Evolutionary conservation across 768 basidiomycete genomes (phyloP).

Genomic region (Piloderma croceum): DNA sequence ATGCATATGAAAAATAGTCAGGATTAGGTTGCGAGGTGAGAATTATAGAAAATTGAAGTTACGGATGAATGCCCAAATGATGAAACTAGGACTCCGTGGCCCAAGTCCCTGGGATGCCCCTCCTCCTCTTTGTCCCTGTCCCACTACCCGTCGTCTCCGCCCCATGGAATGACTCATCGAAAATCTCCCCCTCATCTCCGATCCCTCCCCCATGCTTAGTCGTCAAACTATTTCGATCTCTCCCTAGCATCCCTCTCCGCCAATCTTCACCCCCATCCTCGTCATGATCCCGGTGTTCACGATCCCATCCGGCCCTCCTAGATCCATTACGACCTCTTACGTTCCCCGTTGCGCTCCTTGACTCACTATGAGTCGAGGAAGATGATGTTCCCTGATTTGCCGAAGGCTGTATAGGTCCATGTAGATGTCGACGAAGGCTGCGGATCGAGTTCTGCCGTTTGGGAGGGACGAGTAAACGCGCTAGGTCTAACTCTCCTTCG

Average conservation of each 20-base stretch:
- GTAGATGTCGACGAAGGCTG: conserved; percentile 62
- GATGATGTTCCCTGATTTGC: conserved; percentile 9
- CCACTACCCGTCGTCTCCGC: conserved; percentile 12
- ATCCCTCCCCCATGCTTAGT: conserved; percentile 22
- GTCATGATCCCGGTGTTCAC: conserved; percentile 15
- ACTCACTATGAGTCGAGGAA: conserved; percentile 13
- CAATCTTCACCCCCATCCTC: conserved; percentile 17
- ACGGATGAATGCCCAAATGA: too few species aligned
- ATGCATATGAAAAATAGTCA: too few species aligned
- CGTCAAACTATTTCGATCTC: neutral
- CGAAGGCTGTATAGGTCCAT: conserved; percentile 14
- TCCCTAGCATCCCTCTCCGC: conserved; percentile 20
- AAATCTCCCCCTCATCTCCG: conserved; percentile 22
- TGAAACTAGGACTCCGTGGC: too few species aligned
- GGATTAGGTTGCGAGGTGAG: too few species aligned
- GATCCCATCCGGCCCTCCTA: neutral
- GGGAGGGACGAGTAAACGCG: conserved; percentile 61
- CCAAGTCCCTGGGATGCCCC: conserved; percentile 30
- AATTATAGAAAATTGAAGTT: too few species aligned
- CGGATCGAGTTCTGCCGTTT: conserved; percentile 71
- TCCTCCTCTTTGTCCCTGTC: conserved; percentile 23
- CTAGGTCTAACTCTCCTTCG: conserved; percentile 58
- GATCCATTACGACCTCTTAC: conserved; percentile 10
- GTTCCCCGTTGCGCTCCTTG: conserved; percentile 13
- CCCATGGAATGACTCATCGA: conserved; percentile 11